Conservation (phyloP, 495 filamentous ascomycete genomes). For the Penicillium salamii region DNA sequence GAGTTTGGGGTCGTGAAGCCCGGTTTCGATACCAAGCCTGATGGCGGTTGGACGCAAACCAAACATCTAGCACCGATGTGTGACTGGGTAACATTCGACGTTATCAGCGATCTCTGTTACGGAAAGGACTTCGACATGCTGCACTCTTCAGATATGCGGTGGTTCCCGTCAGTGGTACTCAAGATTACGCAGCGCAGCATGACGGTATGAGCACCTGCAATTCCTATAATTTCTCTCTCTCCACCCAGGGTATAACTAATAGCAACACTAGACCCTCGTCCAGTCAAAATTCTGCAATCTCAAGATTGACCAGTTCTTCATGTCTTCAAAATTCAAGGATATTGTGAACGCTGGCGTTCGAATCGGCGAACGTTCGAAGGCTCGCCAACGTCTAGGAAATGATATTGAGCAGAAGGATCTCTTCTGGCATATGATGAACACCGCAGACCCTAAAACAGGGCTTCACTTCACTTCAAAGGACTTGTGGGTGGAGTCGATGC, state of each 20-base stretch:
- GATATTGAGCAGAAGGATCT: slow-evolving; percentile 51
- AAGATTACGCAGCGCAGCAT: slow-evolving; percentile 13
- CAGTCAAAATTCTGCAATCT: slow-evolving; percentile 13
- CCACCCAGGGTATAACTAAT: neutral
- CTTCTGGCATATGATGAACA: slow-evolving; percentile 58
- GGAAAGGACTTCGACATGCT: slow-evolving; percentile 21
- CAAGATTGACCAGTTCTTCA: slow-evolving; percentile 18
- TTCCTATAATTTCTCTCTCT: neutral
- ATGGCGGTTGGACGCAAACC: neutral
- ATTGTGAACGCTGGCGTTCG: slow-evolving; percentile 20
- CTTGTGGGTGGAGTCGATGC: slow-evolving; percentile 56
- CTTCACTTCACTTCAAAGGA: slow-evolving; percentile 53
- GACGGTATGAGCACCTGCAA: slow-evolving; percentile 3
- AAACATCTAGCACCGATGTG: slow-evolving; percentile 10
- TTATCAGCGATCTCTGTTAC: slow-evolving; percentile 25
- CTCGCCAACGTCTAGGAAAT: slow-evolving; percentile 10
- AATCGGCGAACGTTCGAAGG: slow-evolving; percentile 41
- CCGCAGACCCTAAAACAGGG: slow-evolving; percentile 59
- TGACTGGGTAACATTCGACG: slow-evolving; percentile 24
- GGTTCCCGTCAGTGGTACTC: slow-evolving; percentile 15
- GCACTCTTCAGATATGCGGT: slow-evolving; percentile 17
- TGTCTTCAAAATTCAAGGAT: slow-evolving; percentile 12
- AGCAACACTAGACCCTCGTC: neutral
- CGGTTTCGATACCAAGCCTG: neutral
- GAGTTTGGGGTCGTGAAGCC: neutral